phyloP scores from a whole-genome alignment of 2,329 filamentous ascomycete species.

The Sporothrix luriei region DNA sequence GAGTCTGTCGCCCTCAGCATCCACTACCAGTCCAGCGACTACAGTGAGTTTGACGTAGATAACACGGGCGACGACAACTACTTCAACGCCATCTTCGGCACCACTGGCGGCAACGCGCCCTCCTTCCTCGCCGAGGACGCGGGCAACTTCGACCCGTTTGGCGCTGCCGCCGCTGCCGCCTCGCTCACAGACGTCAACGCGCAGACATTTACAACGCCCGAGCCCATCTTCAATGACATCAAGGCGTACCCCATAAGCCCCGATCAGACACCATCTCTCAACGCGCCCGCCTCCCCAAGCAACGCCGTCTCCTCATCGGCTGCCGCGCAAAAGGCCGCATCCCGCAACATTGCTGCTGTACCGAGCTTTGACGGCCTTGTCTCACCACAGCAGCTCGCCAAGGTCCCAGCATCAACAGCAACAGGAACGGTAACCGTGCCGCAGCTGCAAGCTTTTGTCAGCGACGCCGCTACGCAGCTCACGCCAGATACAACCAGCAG shows the following conservation, averaged over 20 bases:
- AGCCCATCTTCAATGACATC: constrained; percentile 37
- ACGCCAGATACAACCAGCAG: constrained; percentile 56
- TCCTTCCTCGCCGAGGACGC: constrained; percentile 49
- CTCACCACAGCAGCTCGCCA: constrained; percentile 49
- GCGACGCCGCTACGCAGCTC: constrained; percentile 44
- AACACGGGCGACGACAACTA: constrained; percentile 47
- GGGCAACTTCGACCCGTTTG: constrained; percentile 30
- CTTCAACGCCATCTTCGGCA: constrained; percentile 51
- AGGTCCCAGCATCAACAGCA: constrained; percentile 43
- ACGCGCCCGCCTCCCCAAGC: constrained; percentile 49
- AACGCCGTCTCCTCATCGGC: constrained; percentile 33
- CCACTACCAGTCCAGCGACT: constrained; percentile 55
- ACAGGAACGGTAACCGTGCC: constrained; percentile 35
- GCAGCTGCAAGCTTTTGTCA: constrained; percentile 36
- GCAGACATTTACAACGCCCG: constrained; percentile 32
- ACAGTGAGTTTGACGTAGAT: constrained; percentile 46
- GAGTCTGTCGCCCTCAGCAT: constrained; percentile 52
- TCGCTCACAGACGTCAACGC: background rate
- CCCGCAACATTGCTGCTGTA: constrained; percentile 33
- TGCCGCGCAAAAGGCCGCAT: constrained; percentile 6
- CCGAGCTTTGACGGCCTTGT: constrained; percentile 43
- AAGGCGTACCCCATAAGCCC: constrained; percentile 54
- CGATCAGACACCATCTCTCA: constrained; percentile 54
- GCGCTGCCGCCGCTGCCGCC: constrained; percentile 28
- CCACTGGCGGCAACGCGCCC: constrained; percentile 48